A percentile compares a stretch with the other conserved stretches of the same genome.
Conservation (phyloP, 208 protist genomes). For the Angomonas ambiguus region DNA sequence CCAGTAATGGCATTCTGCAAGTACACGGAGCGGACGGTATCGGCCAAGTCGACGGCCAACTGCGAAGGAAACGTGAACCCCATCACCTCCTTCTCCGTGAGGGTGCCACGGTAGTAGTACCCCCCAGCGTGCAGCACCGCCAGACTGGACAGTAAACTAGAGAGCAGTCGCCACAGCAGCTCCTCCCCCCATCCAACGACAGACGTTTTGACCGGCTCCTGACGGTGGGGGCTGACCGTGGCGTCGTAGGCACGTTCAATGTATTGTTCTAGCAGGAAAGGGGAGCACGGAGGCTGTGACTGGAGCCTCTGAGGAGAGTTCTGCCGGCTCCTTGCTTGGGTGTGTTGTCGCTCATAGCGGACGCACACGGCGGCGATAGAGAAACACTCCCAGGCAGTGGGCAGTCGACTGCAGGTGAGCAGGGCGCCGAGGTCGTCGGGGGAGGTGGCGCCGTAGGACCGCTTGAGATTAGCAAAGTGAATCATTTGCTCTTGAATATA, state of each 20-base stretch:
- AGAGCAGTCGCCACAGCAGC: constrained; percentile 68
- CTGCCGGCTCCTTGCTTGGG: background rate
- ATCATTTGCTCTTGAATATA: background rate
- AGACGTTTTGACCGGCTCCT: background rate
- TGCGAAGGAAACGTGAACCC: constrained; percentile 31
- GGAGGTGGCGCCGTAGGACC: background rate
- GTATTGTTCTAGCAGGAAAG: background rate
- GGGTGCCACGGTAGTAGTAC: constrained; percentile 44
- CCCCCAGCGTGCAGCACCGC: constrained; percentile 58
- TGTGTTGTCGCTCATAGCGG: background rate
- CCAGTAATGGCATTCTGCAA: background rate
- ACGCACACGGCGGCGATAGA: background rate
- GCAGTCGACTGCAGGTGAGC: background rate
- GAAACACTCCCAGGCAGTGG: background rate
- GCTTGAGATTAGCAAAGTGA: background rate
- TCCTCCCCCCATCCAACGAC: constrained; percentile 66
- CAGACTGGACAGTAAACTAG: constrained; percentile 49
- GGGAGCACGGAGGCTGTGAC: no score
- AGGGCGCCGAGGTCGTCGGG: background rate
- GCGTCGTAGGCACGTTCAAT: background rate
- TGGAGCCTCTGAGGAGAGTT: no score
- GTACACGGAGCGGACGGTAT: background rate
- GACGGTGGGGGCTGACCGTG: background rate
- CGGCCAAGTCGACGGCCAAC: background rate
- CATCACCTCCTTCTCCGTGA: constrained; percentile 57